Base-by-base conservation (phyloP, 352 stramenopile genomes). In the Phytopythium helicoides region DNA sequence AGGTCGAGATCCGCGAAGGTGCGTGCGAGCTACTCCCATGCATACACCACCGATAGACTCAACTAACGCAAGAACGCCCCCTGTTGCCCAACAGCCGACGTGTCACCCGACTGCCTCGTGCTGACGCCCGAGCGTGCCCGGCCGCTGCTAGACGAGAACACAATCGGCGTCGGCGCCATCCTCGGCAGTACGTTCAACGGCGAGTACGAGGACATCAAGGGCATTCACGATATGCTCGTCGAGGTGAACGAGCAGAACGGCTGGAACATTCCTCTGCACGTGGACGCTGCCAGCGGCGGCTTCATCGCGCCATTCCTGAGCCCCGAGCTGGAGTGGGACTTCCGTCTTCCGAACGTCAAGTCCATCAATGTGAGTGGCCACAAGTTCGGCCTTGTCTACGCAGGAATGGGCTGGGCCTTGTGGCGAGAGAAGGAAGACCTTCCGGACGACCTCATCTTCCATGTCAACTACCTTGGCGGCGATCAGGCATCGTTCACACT, bases 281-380 rank as follows among this genome's bases (percentile, higher is more conserved):
- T 97, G 12, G 91, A 97, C 51, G 91, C 89, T 0, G 91, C 91
- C 15, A 96, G 83, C 19, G 91, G 91, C 19, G 91, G 89, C 37
- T 97, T 97, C 53, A 95, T 97, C 46, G 91, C 91, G 23, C 91
- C 91, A 5, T 97, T 97, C 59, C 66, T 96, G 18, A 85, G 77
- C 41, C 89, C 89, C 0, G 87, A 96, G 23, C 71, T 97, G 26
- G 69, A 81, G 48, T 97, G 89, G 89, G 89, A 97, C 68, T 97
- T 97, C 60, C 79, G 86, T 36, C 60, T 97, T 11, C 87, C 89
- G 3, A 92, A 94, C 47, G 89, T 97, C 60, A 94, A 96, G 66
- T 95, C 81, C 25, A 97, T 98, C 58, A 97, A 96, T 55, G 85
- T 93, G n/a, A 96, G 86, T 45, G 92, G 92, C 41, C 92, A 98